A percentile compares a stretch with the other conserved stretches of the same genome.
These are phyloP conservation scores for Monilinia polystroma DNA, from an alignment of 2,329 filamentous ascomycete genomes.

Conservation along the genomic window DNA sequence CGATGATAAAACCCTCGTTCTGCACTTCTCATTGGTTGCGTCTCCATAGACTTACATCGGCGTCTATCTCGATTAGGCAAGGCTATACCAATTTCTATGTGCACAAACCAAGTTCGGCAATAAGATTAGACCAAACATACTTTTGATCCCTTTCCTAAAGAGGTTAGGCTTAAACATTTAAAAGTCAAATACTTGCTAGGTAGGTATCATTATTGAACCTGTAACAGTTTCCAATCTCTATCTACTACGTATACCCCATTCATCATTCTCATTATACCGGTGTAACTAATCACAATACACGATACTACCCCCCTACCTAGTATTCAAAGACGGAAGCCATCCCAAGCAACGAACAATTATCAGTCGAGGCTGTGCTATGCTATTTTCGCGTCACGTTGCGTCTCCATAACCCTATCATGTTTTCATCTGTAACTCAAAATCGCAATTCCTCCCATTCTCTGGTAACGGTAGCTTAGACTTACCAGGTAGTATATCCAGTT, in stretches of 20 bases:
- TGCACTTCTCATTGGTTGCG: slow-evolving; percentile 34
- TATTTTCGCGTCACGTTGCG: slow-evolving; percentile 23
- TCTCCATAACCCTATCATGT: slow-evolving; percentile 19
- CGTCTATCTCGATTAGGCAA: slow-evolving; percentile 40
- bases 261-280: too few species aligned
- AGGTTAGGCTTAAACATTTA: not conserved
- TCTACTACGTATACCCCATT: too few species aligned
- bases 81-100: slow-evolving; percentile 30
- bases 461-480: not conserved
- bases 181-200: not conserved
- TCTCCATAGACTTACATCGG: slow-evolving; percentile 34
- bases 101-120: slow-evolving; percentile 25
- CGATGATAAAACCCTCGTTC: slow-evolving; percentile 32
- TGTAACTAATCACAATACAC: too few species aligned
- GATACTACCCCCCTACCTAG: too few species aligned
- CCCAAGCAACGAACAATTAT: too few species aligned
- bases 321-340: too few species aligned
- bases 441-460: not conserved
- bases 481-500: slow-evolving; percentile 21
- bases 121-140: not conserved
- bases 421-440: slow-evolving; percentile 8
- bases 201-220: not conserved
- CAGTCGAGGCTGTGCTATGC: slow-evolving; percentile 13
- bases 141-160: not conserved
- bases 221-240: not conserved